These are phyloP conservation scores for Silene conica DNA, from an alignment of 148 eudicot species.

Conservation along the genomic window DNA sequence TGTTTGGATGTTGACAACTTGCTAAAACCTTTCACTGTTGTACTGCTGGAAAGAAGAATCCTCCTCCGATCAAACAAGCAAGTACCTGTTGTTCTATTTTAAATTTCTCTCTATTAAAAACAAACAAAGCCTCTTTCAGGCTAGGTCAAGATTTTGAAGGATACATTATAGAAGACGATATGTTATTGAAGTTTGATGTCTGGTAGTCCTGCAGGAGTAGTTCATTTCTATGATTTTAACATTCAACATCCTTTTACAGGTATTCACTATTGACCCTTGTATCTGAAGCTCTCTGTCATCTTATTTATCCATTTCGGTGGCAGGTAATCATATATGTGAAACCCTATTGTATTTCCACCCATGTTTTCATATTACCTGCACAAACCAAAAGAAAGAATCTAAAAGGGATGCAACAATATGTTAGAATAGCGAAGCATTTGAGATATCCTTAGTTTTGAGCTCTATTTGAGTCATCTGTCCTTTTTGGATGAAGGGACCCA, in stretches of 20 bases:
- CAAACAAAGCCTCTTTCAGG: not conserved
- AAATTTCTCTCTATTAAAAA: not conserved
- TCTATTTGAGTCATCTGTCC: not conserved
- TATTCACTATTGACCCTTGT: constrained; percentile 92
- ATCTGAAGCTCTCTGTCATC: constrained; percentile 93
- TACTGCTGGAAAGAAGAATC: constrained; percentile 82
- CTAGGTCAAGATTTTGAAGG: not conserved
- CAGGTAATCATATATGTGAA: constrained; percentile 47
- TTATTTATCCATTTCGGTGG: constrained; percentile 53
- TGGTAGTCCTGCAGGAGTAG: no score
- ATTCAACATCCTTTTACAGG: constrained; percentile 32
- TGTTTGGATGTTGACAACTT: constrained; percentile 97
- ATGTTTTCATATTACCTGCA: not conserved
- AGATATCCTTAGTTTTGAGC: not conserved
- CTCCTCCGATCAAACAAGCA: constrained; percentile 91
- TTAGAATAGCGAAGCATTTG: not conserved
- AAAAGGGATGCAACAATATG: not conserved
- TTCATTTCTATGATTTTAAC: not conserved
- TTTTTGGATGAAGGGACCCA: not conserved
- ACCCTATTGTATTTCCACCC: not conserved
- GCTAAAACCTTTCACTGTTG: constrained; percentile 85
- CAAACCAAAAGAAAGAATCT: not conserved
- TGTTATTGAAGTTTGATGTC: not conserved
- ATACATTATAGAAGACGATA: not conserved
- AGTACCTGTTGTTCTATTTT: constrained; percentile 10